Conservation (phyloP, 495 filamentous ascomycete species). For the Neurospora tetraspora region DNA sequence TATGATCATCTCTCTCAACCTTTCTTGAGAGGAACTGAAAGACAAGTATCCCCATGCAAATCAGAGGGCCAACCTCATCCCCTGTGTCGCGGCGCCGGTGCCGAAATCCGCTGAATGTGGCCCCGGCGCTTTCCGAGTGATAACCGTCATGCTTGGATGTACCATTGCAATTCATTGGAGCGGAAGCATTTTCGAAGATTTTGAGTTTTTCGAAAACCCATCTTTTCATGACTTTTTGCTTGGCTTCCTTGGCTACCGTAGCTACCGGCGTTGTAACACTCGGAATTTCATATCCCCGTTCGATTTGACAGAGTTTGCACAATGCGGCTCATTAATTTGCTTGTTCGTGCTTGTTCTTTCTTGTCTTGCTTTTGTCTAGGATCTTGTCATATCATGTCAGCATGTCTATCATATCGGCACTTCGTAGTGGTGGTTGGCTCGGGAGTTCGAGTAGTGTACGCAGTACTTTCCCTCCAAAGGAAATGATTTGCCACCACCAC, state of each 20-base stretch:
- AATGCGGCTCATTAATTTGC: background rate
- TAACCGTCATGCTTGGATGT: background rate
- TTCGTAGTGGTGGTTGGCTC: background rate
- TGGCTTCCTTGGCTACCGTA: background rate
- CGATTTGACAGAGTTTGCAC: background rate
- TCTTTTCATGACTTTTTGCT: background rate
- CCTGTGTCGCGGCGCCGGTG: background rate
- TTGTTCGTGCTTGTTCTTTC: background rate
- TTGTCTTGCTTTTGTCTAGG: background rate
- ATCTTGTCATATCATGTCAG: background rate
- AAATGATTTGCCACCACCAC: background rate
- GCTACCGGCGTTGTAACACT: background rate
- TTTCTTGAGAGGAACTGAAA: too few species aligned
- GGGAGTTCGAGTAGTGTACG: background rate
- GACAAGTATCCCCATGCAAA: too few species aligned
- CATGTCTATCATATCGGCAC: background rate
- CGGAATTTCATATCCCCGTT: background rate
- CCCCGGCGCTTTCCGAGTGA: background rate
- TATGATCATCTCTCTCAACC: too few species aligned
- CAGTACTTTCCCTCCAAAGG: background rate
- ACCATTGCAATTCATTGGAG: background rate
- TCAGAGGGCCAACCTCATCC: too few species aligned
- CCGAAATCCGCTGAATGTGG: background rate
- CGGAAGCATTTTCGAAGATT: background rate
- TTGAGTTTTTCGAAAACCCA: background rate